phyloP scores from a whole-genome alignment of 805 yeast species.

The Cyberlindnera petersonii region DNA sequence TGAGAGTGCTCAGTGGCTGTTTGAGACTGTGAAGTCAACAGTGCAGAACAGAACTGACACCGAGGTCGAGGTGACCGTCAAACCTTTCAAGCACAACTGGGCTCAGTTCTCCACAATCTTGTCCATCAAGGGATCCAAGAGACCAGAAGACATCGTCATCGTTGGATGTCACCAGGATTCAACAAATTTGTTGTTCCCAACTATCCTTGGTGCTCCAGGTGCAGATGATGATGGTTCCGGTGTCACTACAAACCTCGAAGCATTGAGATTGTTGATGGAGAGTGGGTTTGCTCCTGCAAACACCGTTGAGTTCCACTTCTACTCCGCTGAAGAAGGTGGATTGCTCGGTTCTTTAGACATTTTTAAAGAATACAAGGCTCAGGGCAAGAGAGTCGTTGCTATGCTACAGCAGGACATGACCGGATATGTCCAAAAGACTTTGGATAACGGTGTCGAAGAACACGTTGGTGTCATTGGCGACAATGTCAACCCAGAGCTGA shows the following conservation, averaged over 20 bases:
- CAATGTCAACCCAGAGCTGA: slow-evolving; percentile 23
- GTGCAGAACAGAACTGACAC: slow-evolving; percentile 22
- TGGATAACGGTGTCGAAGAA: slow-evolving; percentile 43
- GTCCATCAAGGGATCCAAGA: slow-evolving; percentile 46
- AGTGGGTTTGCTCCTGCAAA: slow-evolving; percentile 52
- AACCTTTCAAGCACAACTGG: slow-evolving; percentile 68
- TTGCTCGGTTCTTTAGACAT: slow-evolving; percentile 81
- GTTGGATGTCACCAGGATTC: slow-evolving; percentile 92
- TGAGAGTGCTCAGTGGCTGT: slow-evolving; percentile 69
- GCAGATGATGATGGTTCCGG: slow-evolving; percentile 96
- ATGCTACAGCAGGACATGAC: slow-evolving; percentile 92
- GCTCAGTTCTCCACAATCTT: slow-evolving; percentile 74
- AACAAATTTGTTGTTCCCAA: slow-evolving; percentile 68
- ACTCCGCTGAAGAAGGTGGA: slow-evolving; percentile 94
- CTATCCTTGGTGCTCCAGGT: slow-evolving; percentile 74
- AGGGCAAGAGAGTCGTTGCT: slow-evolving; percentile 57
- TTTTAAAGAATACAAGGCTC: slow-evolving; percentile 48
- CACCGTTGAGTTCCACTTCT: slow-evolving; percentile 89
- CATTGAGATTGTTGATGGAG: slow-evolving; percentile 57
- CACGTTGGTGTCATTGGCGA: slow-evolving; percentile 67
- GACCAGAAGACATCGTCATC: slow-evolving; percentile 49
- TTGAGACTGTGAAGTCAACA: slow-evolving; percentile 38
- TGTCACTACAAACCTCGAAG: slow-evolving; percentile 71
- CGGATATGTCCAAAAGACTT: slow-evolving; percentile 26
- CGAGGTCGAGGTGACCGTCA: slow-evolving; percentile 34